Conservation (phyloP, 2,329 filamentous ascomycete genomes). For the Colletotrichum truncatum region DNA sequence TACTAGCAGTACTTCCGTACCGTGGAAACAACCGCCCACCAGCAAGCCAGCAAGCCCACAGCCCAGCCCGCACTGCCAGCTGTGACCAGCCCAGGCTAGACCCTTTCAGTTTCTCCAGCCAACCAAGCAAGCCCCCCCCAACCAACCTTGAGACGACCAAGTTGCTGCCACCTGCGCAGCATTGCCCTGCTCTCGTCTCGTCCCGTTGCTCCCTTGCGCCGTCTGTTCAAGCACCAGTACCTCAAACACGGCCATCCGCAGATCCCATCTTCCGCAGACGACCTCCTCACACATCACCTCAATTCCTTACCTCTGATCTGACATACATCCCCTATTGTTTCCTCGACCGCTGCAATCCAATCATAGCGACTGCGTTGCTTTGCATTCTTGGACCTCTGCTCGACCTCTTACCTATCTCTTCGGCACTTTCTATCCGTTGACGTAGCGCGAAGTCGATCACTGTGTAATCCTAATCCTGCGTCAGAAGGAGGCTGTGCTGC, state of each 20-base stretch:
- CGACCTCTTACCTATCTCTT: neutral
- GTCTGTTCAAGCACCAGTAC: conserved; percentile 24
- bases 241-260: conserved; percentile 31
- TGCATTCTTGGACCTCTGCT: neutral
- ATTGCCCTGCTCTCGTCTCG: neutral
- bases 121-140: neutral
- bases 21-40: neutral
- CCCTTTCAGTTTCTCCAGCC: conserved; percentile 3
- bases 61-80: conserved; percentile 5
- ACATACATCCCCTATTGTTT: neutral
- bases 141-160: neutral
- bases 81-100: neutral
- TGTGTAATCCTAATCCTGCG: conserved; percentile 33
- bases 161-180: conserved; percentile 13
- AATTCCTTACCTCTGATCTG: conserved; percentile 12
- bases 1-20: no score
- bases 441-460: conserved; percentile 24
- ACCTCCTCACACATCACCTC: conserved; percentile 24
- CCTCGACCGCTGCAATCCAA: conserved; percentile 19
- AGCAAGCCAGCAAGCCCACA: no score
- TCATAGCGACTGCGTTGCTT: conserved; percentile 30
- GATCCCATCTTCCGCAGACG: conserved; percentile 23
- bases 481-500: conserved; percentile 39
- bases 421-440: conserved; percentile 23
- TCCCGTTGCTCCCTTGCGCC: conserved; percentile 21